These are phyloP conservation scores for Lentinula aciculospora DNA, from an alignment of 768 basidiomycete genomes.

Conservation along the genomic window DNA sequence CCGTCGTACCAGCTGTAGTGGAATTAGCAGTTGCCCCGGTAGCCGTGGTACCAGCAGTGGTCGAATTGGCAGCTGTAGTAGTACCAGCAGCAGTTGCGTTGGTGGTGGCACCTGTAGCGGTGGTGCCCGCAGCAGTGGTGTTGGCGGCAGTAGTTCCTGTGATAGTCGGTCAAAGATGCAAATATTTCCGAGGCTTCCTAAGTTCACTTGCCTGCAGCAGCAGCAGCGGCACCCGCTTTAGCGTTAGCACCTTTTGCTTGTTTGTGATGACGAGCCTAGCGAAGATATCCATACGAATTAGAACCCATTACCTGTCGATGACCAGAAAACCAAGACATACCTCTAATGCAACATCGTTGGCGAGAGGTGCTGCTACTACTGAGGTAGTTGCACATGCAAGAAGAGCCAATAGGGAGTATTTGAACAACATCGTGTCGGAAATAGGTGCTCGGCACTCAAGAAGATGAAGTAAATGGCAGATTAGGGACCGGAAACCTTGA, in stretches of 20 bases:
- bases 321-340: slow-evolving; percentile 2
- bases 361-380: slow-evolving; percentile 20
- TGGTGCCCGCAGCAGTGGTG: neutral
- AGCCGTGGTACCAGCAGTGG: neutral
- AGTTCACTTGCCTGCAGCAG: neutral
- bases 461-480: neutral
- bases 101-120: slow-evolving; percentile 14
- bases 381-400: slow-evolving; percentile 17
- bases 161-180: neutral
- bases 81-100: slow-evolving; percentile 6
- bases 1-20: neutral
- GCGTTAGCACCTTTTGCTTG: neutral
- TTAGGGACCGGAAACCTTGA: neutral
- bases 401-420: slow-evolving; percentile 18
- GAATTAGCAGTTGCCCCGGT: neutral
- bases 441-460: neutral
- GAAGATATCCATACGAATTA: neutral
- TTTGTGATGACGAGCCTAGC: neutral
- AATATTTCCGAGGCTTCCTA: too few relatives aligned
- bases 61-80: neutral
- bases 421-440: slow-evolving; percentile 20
- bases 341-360: slow-evolving; percentile 13
- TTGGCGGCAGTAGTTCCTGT: neutral
- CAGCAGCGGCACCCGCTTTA: neutral
- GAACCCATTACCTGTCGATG: neutral